These are phyloP conservation scores for Pichia kudriavzevii DNA, from an alignment of 1,139 yeast genomes.

Conservation along the genomic window DNA sequence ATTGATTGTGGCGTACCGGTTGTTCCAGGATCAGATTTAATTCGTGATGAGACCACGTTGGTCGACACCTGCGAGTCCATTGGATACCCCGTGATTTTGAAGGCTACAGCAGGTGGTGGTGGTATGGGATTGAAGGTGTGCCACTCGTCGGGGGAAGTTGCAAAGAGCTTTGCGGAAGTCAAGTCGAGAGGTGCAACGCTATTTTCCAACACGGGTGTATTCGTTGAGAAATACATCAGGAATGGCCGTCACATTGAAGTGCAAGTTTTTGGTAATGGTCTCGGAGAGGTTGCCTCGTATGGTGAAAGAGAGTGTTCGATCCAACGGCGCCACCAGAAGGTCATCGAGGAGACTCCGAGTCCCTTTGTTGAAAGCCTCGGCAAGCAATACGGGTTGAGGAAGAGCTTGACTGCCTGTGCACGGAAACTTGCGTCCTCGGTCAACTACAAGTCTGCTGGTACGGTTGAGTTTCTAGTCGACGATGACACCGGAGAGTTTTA, in stretches of 20 bases:
- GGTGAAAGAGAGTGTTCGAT: slow-evolving; percentile 45
- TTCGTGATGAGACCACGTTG: slow-evolving; percentile 30
- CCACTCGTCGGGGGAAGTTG: slow-evolving; percentile 30
- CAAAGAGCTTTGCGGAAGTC: slow-evolving; percentile 32
- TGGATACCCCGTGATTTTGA: slow-evolving; percentile 41
- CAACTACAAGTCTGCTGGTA: slow-evolving; percentile 33
- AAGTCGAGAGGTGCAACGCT: slow-evolving; percentile 37
- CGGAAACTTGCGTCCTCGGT: slow-evolving; percentile 26
- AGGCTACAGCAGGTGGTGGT: slow-evolving; percentile 48
- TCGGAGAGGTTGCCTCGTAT: slow-evolving; percentile 36
- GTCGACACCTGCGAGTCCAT: slow-evolving; percentile 31
- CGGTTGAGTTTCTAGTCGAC: slow-evolving; percentile 33
- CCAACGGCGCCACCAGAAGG: slow-evolving; percentile 43
- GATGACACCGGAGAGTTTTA: slow-evolving; percentile 29
- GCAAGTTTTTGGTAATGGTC: slow-evolving; percentile 39
- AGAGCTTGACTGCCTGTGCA: slow-evolving; percentile 27
- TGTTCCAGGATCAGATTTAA: slow-evolving; percentile 42
- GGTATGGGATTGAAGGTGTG: slow-evolving; percentile 45
- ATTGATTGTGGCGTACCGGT: slow-evolving; percentile 33
- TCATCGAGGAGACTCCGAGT: slow-evolving; percentile 43
- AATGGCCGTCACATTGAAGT: slow-evolving; percentile 42
- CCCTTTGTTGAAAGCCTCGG: slow-evolving; percentile 26
- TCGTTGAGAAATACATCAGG: slow-evolving; percentile 38
- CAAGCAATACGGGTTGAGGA: slow-evolving; percentile 18
- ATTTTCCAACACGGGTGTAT: slow-evolving; percentile 37